Conservation (phyloP, 306 rosid species). For the Macrotyloma uniflorum region DNA sequence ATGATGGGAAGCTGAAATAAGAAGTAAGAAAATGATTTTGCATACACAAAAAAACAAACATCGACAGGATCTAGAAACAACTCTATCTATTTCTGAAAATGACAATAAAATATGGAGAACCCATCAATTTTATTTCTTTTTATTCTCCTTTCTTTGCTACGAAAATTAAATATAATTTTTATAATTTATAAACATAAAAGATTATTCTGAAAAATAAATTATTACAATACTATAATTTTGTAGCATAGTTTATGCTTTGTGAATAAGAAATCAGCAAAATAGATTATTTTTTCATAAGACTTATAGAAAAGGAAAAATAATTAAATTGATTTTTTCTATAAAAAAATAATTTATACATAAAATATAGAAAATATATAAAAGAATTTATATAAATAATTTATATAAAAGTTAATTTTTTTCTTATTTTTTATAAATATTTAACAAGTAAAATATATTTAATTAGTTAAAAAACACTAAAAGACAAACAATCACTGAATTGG, state of each 20-base stretch:
- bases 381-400: no score
- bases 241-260: neutral
- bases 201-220: neutral
- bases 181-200: neutral
- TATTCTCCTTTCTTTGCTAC: neutral
- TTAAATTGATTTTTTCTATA: no score
- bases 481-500: no score
- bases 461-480: no score
- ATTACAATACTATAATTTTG: neutral
- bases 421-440: no score
- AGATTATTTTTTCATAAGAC: no score
- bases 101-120: constrained; percentile 11
- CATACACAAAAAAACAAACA: neutral
- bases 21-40: neutral
- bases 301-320: no score
- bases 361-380: no score
- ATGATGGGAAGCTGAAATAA: constrained; percentile 1
- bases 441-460: no score
- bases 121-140: neutral
- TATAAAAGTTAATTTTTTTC: no score
- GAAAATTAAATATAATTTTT: neutral
- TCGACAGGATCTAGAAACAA: neutral
- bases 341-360: no score
- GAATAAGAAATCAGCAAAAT: no score
- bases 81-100: neutral